Percentiles rank a stretch among this genome's conserved stretches.
Evolutionary conservation across 495 filamentous ascomycete species (phyloP).

Genomic region (Hyphodiscus hymeniophilus): DNA sequence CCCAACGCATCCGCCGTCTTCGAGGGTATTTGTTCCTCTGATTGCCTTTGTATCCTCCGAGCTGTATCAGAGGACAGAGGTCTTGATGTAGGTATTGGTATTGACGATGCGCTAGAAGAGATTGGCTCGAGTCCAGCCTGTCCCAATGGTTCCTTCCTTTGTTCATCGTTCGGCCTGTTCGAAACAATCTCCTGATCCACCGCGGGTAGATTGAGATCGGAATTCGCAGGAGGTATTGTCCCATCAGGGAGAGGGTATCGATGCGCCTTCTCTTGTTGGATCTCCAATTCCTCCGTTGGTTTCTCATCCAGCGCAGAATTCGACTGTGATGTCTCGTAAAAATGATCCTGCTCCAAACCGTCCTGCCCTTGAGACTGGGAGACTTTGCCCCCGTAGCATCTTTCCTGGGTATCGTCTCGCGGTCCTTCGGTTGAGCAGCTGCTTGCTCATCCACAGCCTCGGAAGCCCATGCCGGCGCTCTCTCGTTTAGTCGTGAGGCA

Average conservation of each 20-base stretch:
- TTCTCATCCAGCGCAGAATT: conserved; percentile 17
- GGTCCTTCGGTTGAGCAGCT: not conserved
- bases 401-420: conserved; percentile 12
- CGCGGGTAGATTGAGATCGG: conserved; percentile 3
- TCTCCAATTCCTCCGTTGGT: conserved; percentile 25
- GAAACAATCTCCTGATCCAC: conserved; percentile 6
- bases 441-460: conserved; percentile 6
- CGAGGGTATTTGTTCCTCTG: conserved; percentile 49
- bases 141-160: conserved; percentile 20
- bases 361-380: conserved; percentile 13
- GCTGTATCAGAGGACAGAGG: conserved; percentile 29
- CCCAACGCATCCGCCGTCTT: conserved; percentile 29
- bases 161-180: conserved; percentile 14
- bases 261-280: conserved; percentile 35
- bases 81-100: conserved; percentile 14
- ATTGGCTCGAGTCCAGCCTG: conserved; percentile 21
- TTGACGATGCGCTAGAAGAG: conserved; percentile 26
- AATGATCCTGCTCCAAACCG: conserved; percentile 36
- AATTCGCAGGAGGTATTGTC: conserved; percentile 27
- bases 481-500: conserved; percentile 46
- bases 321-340: conserved; percentile 28
- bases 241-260: conserved; percentile 35
- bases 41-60: conserved; percentile 39
- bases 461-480: conserved; percentile 18
- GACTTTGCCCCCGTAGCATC: conserved; percentile 4